phyloP scores from a whole-genome alignment of 352 stramenopile species.

The Globisporangium solare region DNA sequence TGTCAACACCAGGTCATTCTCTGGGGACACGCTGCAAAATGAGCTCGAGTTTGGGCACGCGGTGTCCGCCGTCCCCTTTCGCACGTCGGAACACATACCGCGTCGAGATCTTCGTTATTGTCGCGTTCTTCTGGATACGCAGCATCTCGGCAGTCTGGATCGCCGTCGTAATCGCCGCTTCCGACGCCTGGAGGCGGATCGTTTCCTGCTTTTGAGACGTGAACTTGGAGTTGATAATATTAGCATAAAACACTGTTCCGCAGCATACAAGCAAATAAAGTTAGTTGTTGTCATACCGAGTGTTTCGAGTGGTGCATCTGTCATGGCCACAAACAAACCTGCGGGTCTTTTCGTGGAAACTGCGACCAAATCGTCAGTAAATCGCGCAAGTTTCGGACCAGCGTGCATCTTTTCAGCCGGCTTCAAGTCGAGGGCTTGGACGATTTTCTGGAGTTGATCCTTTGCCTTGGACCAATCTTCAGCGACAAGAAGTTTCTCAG shows the following conservation, averaged over 20 bases:
- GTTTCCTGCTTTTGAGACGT: constrained; percentile 58
- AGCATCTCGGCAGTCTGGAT: constrained; percentile 70
- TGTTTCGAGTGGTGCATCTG: too few relatives aligned
- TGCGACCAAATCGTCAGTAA: constrained; percentile 70
- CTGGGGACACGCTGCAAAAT: constrained; percentile 41
- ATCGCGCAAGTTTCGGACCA: constrained; percentile 55
- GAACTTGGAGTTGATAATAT: constrained; percentile 81
- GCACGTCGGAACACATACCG: constrained; percentile 55
- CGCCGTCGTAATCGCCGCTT: constrained; percentile 66
- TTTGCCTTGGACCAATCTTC: constrained; percentile 18
- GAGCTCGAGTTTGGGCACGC: constrained; percentile 71
- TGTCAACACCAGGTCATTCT: constrained; percentile 16
- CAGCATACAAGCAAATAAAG: too few relatives aligned
- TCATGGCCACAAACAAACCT: constrained; percentile 27
- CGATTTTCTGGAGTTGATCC: constrained; percentile 31
- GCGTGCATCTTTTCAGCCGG: constrained; percentile 34
- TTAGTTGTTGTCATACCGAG: too few relatives aligned
- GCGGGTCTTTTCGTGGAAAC: constrained; percentile 65
- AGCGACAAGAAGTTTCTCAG: background rate
- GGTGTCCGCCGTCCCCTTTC: constrained; percentile 44
- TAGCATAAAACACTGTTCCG: constrained; percentile 65
- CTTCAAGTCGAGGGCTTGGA: constrained; percentile 42
- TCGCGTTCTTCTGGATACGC: constrained; percentile 52
- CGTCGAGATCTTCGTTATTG: constrained; percentile 63
- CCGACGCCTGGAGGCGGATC: constrained; percentile 59